Percentiles rank a stretch among this genome's conserved stretches.
Conservation (phyloP, 1,284 basidiomycete genomes). For the Sanghuangporus weigelae region DNA sequence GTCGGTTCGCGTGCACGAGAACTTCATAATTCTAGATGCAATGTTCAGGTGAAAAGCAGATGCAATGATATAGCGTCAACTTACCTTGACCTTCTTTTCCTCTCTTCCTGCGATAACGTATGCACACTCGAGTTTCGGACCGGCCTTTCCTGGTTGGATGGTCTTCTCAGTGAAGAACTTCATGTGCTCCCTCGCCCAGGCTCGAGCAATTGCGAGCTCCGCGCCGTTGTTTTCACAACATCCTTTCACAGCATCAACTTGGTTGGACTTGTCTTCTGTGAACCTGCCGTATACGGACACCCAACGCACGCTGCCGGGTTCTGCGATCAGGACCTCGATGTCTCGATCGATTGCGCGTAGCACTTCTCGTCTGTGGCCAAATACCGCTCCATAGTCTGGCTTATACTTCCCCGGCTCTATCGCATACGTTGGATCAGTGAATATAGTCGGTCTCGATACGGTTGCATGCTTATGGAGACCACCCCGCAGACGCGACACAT, state of each 20-base stretch:
- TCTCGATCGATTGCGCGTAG: not conserved
- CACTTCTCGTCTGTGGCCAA: not conserved
- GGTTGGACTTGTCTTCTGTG: not conserved
- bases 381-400: not conserved
- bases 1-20: not conserved
- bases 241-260: not conserved
- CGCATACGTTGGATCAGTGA: no score
- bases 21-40: not conserved
- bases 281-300: not conserved
- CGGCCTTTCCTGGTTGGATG: not conserved
- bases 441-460: no score
- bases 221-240: not conserved
- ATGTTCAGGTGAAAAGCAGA: not conserved
- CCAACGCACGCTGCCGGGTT: not conserved
- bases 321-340: not conserved
- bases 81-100: not conserved
- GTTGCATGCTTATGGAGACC: not conserved
- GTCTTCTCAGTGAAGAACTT: not conserved
- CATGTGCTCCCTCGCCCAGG: not conserved
- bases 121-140: not conserved
- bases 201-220: not conserved
- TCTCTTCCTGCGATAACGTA: not conserved
- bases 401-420: not conserved
- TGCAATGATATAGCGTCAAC: not conserved
- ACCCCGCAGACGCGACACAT: not conserved